Conservation (phyloP, 1,284 basidiomycete species). For the Pholiota adiposa region DNA sequence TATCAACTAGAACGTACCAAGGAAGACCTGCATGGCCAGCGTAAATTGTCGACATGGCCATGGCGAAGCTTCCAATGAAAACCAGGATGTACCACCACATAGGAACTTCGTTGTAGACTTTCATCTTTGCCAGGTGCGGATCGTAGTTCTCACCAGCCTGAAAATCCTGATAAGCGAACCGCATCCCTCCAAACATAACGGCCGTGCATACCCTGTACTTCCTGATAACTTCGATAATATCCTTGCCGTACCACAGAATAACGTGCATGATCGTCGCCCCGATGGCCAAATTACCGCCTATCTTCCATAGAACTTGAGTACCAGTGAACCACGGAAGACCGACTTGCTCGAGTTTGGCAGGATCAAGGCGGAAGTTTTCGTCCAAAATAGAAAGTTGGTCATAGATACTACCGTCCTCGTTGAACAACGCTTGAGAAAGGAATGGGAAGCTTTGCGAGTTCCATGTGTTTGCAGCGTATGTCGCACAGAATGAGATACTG, state of each 20-base stretch:
- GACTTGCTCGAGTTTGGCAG: constrained; percentile 38
- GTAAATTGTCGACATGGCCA: constrained; percentile 56
- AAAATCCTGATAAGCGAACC: background rate
- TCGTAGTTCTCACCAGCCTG: constrained; percentile 43
- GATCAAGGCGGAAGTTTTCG: constrained; percentile 47
- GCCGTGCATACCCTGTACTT: constrained; percentile 37
- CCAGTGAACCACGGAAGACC: constrained; percentile 50
- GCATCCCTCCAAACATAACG: constrained; percentile 13
- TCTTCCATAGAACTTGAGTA: constrained; percentile 44
- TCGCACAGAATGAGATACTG: constrained; percentile 43
- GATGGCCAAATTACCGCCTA: constrained; percentile 43
- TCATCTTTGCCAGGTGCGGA: constrained; percentile 61
- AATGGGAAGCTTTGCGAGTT: constrained; percentile 52
- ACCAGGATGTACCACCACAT: constrained; percentile 63
- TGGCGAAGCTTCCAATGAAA: constrained; percentile 48
- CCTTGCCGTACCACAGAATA: constrained; percentile 53
- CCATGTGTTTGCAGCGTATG: constrained; percentile 43
- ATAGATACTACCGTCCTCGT: constrained; percentile 42
- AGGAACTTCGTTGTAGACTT: constrained; percentile 60
- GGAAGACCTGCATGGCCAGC: constrained; percentile 55
- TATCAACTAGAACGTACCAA: constrained; percentile 58
- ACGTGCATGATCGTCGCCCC: constrained; percentile 53
- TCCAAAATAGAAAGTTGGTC: constrained; percentile 37
- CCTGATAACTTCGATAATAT: constrained; percentile 45
- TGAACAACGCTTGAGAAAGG: constrained; percentile 47